Base-by-base conservation (phyloP, 495 filamentous ascomycete genomes). In the Usnea hakonensis region DNA sequence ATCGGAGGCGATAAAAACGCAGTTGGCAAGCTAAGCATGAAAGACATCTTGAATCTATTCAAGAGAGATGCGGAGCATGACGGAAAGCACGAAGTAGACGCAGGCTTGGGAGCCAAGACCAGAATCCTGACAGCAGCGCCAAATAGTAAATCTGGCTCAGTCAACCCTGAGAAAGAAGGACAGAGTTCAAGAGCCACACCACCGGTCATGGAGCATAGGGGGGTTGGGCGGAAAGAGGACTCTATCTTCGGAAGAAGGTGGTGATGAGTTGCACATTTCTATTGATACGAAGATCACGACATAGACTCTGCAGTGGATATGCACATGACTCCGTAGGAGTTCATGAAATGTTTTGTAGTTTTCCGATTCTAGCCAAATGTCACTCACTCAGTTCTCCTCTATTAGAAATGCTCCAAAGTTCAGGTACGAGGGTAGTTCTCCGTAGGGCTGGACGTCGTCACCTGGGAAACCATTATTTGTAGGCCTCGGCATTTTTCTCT, bases 11-110 rank as follows among this genome's bases (percentile, higher is more conserved):
- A 87, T 73, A 84, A 83, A 33, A 84, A 87, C 28, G 81, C 79
- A 9, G 81, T 83, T 64, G 68, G 59, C 5, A 97, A 97, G 72
- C 76, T 98, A 57, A 90, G 86, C 61, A 87, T 97, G 85, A 87
- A 90, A 68, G 94, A 98, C 77, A 96, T 98, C 68, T 76, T 98
- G 77, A 83, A 87, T 5, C 77, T 98, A 57, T 98, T 98, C 71
- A 85, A 84, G 62, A 85, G 87, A 38, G 89, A 94, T 75, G 86
- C 86, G 0, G 86, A 88, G 53, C 66, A 68, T 62, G 67, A 62
- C 23, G 67, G 68, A n/a, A 68, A 70, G 30, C 79, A 73, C 69
- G 70, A 65, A 7, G 73, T 72, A 16, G 70, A 73, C 43, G 69
- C 57, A 21, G 72, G 67, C 16, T 60, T 75, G 14, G 70, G 60